phyloP scores from a whole-genome alignment of 306 rosid genomes.

The Lathyrus aphaca region DNA sequence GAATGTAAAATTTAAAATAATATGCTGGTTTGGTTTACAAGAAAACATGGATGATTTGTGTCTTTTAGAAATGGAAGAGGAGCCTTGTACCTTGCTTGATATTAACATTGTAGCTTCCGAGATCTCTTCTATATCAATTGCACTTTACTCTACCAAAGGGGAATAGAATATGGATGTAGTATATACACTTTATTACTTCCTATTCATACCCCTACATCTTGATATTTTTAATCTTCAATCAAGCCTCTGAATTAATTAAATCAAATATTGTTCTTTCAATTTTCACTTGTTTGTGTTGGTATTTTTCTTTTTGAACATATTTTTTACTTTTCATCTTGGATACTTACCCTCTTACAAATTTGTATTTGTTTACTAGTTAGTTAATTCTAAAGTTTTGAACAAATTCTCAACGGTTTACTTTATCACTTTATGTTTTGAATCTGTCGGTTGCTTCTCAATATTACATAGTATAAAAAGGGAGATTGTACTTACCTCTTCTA shows the following conservation, averaged over 20 bases:
- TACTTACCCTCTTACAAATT: neutral
- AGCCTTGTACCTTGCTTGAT: constrained; percentile 43
- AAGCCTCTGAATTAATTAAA: constrained; percentile 18
- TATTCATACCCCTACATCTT: constrained; percentile 29
- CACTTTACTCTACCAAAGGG: constrained; percentile 12
- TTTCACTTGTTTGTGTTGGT: constrained; percentile 5
- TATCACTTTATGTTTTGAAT: constrained; percentile 20
- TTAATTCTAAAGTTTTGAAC: constrained; percentile 8
- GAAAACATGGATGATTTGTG: neutral
- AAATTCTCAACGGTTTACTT: constrained; percentile 11
- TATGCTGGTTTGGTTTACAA: neutral
- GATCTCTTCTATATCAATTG: constrained; percentile 33
- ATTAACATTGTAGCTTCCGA: constrained; percentile 38
- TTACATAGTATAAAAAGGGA: constrained; percentile 1
- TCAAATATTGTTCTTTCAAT: neutral
- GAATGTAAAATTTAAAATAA: neutral
- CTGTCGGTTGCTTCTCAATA: constrained; percentile 19
- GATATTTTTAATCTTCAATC: constrained; percentile 9
- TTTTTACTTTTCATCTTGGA: constrained; percentile 10
- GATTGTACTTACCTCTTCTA: neutral
- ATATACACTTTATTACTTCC: constrained; percentile 32
- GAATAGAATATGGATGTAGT: constrained; percentile 32
- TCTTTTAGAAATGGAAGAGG: constrained; percentile 32
- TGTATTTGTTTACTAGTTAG: neutral
- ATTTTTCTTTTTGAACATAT: neutral